Evolutionary conservation across 257 asterid genomes (phyloP).

Genomic region (Lycium ferocissimum): DNA sequence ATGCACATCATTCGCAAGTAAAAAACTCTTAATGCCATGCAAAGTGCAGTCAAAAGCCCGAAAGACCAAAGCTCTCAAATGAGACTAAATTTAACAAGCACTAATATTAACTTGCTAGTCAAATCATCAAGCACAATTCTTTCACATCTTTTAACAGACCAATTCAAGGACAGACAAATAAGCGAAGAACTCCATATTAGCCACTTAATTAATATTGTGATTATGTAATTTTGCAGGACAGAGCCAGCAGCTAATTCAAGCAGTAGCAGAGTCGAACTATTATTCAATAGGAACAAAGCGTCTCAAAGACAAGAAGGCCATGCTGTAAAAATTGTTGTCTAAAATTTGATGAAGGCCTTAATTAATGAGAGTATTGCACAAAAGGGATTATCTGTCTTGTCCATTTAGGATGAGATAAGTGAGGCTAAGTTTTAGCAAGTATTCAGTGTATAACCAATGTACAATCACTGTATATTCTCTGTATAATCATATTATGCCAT

Average conservation of each 20-base stretch:
- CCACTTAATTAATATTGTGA: background rate
- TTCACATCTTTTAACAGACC: background rate
- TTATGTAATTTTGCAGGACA: background rate
- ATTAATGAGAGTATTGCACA: too few relatives aligned
- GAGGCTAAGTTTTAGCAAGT: too few relatives aligned
- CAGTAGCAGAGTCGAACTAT: background rate
- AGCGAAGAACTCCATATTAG: background rate
- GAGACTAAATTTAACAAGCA: background rate
- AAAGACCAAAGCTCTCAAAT: constrained; percentile 1
- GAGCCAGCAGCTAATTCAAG: background rate
- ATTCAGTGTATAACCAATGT: too few relatives aligned
- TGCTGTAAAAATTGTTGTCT: too few relatives aligned
- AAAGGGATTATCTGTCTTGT: too few relatives aligned
- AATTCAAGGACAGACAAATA: background rate
- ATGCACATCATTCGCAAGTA: constrained; percentile 11
- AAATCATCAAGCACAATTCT: constrained; percentile 14
- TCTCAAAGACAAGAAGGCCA: background rate
- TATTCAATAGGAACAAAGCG: background rate
- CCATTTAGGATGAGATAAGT: too few relatives aligned
- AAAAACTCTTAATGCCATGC: background rate
- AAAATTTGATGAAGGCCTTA: too few relatives aligned
- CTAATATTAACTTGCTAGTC: background rate
- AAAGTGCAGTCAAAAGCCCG: background rate
- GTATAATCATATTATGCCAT: too few relatives aligned
- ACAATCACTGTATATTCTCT: too few relatives aligned